These are phyloP conservation scores for Sporothrix globosa DNA, from an alignment of 2,329 filamentous ascomycete species.

Conservation along the genomic window DNA sequence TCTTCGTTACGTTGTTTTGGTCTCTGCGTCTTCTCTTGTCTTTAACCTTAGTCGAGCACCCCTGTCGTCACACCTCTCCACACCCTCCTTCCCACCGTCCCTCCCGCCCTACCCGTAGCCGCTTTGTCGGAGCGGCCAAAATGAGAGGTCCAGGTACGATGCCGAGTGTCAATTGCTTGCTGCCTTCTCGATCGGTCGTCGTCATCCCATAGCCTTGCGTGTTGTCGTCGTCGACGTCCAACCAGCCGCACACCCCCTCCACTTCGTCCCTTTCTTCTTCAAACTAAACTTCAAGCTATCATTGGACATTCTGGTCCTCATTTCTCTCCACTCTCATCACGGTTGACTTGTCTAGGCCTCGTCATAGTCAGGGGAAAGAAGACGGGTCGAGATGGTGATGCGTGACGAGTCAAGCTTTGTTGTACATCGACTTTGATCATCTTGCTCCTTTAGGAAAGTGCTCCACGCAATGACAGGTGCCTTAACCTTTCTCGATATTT, in stretches of 20 bases:
- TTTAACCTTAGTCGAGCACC: neutral
- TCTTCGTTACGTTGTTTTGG: neutral
- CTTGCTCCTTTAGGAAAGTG: neutral
- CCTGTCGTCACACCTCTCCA: conserved; percentile 20
- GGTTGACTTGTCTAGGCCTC: conserved; percentile 24
- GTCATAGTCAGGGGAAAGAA: conserved; percentile 14
- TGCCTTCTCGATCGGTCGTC: conserved; percentile 26
- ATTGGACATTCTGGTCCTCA: neutral
- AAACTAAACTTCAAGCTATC: conserved; percentile 10
- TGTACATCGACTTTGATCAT: neutral
- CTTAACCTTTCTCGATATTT: neutral
- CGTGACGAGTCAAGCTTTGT: conserved; percentile 3
- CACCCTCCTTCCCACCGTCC: conserved; percentile 3
- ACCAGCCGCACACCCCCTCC: conserved; percentile 1
- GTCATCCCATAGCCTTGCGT: conserved; percentile 22
- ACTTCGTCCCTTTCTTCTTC: conserved; percentile 9
- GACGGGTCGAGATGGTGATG: neutral
- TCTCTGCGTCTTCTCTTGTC: conserved; percentile 15
- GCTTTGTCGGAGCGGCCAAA: conserved; percentile 20
- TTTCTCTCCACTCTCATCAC: neutral
- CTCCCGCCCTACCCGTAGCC: conserved; percentile 26
- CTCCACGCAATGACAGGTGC: neutral
- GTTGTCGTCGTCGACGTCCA: conserved; percentile 9
- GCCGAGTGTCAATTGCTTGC: conserved; percentile 19
- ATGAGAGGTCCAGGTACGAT: conserved; percentile 7